A percentile compares a stretch with the other conserved stretches of the same genome.
Evolutionary conservation across 23 red algal genomes (phyloP).

Genomic region (Gracilaria gracilis): DNA sequence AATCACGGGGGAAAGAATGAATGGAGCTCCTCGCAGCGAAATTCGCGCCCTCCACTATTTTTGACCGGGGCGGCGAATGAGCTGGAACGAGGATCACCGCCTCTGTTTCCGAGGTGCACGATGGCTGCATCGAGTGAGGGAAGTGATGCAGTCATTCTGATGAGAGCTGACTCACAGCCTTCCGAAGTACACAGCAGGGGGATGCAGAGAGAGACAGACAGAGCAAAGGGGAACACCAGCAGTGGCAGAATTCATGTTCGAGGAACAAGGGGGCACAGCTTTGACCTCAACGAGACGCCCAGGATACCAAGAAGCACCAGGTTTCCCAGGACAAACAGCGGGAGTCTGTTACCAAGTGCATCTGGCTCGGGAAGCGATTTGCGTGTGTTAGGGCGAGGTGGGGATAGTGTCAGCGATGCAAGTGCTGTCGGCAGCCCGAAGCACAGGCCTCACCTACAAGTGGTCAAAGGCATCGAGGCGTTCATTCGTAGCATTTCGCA

Average conservation of each 20-base stretch:
- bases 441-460: slow-evolving; percentile 16
- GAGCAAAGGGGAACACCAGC: not conserved
- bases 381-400: no score
- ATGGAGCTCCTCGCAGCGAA: not conserved
- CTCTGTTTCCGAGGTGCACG: not conserved
- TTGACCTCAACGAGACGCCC: slow-evolving; percentile 46
- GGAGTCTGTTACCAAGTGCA: slow-evolving; percentile 18
- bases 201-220: not conserved
- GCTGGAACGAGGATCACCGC: not conserved
- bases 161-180: not conserved
- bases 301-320: slow-evolving; percentile 11
- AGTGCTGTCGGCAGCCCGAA: not conserved
- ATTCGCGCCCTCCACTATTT: not conserved
- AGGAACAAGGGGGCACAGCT: slow-evolving; percentile 16
- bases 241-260: slow-evolving; percentile 59
- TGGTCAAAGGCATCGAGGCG: slow-evolving; percentile 17
- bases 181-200: no score
- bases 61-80: not conserved
- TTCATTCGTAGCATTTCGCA: slow-evolving; percentile 31
- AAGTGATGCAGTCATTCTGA: not conserved
- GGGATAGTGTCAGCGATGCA: not conserved
- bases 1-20: not conserved
- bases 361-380: not conserved
- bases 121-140: not conserved
- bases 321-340: slow-evolving; percentile 39